Evolutionary conservation across 352 stramenopile genomes (phyloP).

Genomic region (Phytophthora litchii): DNA sequence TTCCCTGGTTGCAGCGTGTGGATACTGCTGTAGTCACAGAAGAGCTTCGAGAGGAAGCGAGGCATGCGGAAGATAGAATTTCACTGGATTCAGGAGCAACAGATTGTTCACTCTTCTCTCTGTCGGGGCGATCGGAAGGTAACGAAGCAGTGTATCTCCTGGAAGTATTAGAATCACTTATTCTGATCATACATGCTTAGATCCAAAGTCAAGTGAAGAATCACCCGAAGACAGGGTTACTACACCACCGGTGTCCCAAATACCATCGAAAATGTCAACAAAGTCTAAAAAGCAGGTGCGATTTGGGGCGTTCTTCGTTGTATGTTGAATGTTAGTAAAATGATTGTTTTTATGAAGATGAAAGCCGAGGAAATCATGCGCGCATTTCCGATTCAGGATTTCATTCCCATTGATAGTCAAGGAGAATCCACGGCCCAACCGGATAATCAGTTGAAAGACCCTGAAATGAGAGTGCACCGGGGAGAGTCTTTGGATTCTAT

Average conservation of each 20-base stretch:
- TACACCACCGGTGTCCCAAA: not conserved
- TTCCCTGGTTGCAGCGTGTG: slow-evolving; percentile 60
- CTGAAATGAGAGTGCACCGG: not conserved
- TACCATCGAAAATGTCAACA: not conserved
- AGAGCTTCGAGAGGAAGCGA: slow-evolving; percentile 47
- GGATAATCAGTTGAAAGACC: not conserved
- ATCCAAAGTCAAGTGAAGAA: slow-evolving; percentile 1
- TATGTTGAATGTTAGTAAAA: not conserved
- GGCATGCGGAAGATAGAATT: slow-evolving; percentile 42
- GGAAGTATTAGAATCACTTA: not conserved
- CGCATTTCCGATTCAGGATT: slow-evolving; percentile 75
- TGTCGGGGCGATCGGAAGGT: slow-evolving; percentile 26
- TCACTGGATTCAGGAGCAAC: slow-evolving; percentile 41
- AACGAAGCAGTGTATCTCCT: not conserved
- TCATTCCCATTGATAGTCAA: slow-evolving; percentile 48
- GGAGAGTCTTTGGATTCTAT: not conserved
- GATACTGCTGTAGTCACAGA: slow-evolving; percentile 54
- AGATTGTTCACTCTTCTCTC: slow-evolving; percentile 34
- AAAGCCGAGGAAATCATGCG: slow-evolving; percentile 65
- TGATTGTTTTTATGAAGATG: slow-evolving; percentile 27
- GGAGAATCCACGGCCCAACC: not conserved
- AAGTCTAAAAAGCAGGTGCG: slow-evolving; percentile 34
- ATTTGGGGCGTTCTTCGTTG: not conserved
- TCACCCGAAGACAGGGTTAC: not conserved
- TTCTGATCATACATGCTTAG: slow-evolving; percentile 1